A percentile compares a stretch with the other conserved stretches of the same genome.
These are phyloP conservation scores for Neophaeococcomyces aloes DNA, from an alignment of 2,329 filamentous ascomycete genomes.

Conservation along the genomic window DNA sequence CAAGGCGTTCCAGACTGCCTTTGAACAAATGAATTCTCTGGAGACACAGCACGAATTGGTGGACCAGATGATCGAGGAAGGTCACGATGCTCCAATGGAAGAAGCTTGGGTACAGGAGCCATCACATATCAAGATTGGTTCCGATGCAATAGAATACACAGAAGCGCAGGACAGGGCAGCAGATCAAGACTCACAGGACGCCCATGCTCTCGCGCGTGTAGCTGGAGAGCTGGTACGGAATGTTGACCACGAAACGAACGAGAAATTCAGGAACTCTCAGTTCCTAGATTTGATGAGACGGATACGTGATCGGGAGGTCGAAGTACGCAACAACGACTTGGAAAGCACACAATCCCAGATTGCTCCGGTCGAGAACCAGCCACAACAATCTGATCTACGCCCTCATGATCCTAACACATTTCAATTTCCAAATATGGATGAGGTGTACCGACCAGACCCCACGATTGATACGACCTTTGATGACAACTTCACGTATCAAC, in stretches of 20 bases:
- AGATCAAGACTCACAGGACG: slow-evolving; percentile 33
- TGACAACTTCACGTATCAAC: slow-evolving; percentile 13
- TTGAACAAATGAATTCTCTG: slow-evolving; percentile 16
- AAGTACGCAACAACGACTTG: slow-evolving; percentile 60
- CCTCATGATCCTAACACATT: slow-evolving; percentile 10
- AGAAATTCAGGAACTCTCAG: slow-evolving; percentile 68
- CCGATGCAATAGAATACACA: slow-evolving; percentile 31
- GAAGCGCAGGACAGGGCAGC: slow-evolving; percentile 13
- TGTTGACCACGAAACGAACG: slow-evolving; percentile 55
- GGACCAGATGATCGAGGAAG: background rate
- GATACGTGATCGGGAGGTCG: slow-evolving; percentile 60
- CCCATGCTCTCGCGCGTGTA: slow-evolving; percentile 60
- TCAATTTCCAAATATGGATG: slow-evolving; percentile 20
- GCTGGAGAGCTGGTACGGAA: slow-evolving; percentile 60
- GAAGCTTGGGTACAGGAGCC: slow-evolving; percentile 5
- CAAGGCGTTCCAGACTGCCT: slow-evolving; percentile 18
- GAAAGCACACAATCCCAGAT: slow-evolving; percentile 33
- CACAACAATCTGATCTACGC: background rate
- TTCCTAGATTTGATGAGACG: slow-evolving; percentile 69
- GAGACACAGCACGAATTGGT: slow-evolving; percentile 4
- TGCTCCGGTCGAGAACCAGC: background rate
- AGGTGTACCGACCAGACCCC: slow-evolving; percentile 12
- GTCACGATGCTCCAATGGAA: background rate
- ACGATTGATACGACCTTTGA: slow-evolving; percentile 1
- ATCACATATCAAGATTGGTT: slow-evolving; percentile 32